Evolutionary conservation across 306 rosid genomes (phyloP), one percentile per base, ranked within the genome.

Genomic region (Pachyrhizus erosus): DNA sequence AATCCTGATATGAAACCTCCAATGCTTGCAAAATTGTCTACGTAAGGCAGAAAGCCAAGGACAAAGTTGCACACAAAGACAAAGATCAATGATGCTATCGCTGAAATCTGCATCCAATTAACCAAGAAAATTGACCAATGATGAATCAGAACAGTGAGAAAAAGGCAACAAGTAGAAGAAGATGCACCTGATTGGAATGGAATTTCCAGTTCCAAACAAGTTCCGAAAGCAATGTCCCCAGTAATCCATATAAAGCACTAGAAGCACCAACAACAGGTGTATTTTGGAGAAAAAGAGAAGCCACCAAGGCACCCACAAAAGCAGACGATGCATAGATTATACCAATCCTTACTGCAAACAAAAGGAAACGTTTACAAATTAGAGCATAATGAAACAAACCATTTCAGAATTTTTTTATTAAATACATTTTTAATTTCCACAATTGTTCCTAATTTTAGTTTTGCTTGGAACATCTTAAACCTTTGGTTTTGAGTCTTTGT

Each of bases 1-100:
- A 90, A 82, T 29, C 99, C 99, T n/a, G 98, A 87, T 73, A 89
- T 42, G 74, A 93, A 89, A 65, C 98, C 99, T 54, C 98, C 97
- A 51, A 87, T 76, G 90, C 75, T 93, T 27, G 99, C 80, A 73
- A 90, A 96, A 52, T 96, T 96, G 87, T 96, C 88, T 10, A 89
- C 87, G 57, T 89, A 93, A 37, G 98, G 99, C 73, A 93, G 90
- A 80, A 96, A 85, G 43, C 99, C 98, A 54, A 92, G 91, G 42
- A 82, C 76, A 7, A 96, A 88, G 80, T 96, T 96, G 90, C 91
- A 80, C 73, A 85, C 39, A 78, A 77, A 83, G 71, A 96, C 77
- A 58, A 81, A 58, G 66, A 92, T 51, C 33, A 92, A 77, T 18
- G 90, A 80, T 80, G 86, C 92, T 67, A 92, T 70, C 81, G 91